phyloP scores from a whole-genome alignment of 2,329 filamentous ascomycete species.

The Ophiostoma tasmaniense region DNA sequence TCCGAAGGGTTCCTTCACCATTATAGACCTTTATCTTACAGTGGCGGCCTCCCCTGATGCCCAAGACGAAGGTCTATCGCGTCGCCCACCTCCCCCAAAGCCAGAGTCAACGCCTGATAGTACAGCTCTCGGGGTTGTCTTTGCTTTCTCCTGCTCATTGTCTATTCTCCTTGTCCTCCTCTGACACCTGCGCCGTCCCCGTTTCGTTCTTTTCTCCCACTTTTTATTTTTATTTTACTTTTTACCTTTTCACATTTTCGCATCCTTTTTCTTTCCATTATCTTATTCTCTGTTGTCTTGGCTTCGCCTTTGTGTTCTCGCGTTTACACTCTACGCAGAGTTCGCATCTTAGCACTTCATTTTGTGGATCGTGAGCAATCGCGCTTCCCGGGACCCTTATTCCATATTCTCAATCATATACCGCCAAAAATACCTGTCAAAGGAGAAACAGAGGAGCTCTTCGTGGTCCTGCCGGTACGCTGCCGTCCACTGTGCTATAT shows the following conservation, averaged over 20 bases:
- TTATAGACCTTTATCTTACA: not conserved
- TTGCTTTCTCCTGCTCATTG: not conserved
- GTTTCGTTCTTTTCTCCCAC: not conserved
- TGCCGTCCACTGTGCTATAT: not conserved
- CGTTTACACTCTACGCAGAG: not conserved
- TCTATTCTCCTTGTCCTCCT: not conserved
- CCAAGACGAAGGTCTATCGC: not conserved
- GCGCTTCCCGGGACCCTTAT: not conserved
- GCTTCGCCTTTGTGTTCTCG: not conserved
- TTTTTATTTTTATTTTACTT: not conserved
- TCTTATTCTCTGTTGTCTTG: too few species aligned
- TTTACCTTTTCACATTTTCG: too few species aligned
- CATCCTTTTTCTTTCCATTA: too few species aligned
- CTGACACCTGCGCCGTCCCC: not conserved
- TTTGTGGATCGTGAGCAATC: not conserved
- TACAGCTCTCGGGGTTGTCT: not conserved
- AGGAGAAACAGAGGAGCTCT: slow-evolving; percentile 5
- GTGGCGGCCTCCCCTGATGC: not conserved
- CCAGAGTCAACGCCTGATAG: not conserved
- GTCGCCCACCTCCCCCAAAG: not conserved
- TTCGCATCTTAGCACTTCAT: not conserved
- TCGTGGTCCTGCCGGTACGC: not conserved
- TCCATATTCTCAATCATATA: not conserved
- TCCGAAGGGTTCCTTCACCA: not conserved
- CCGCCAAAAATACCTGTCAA: not conserved